Percentiles rank a stretch among this genome's conserved stretches.
Conservation (phyloP, 1,139 yeast species). For the Scheffersomyces quercinus region DNA sequence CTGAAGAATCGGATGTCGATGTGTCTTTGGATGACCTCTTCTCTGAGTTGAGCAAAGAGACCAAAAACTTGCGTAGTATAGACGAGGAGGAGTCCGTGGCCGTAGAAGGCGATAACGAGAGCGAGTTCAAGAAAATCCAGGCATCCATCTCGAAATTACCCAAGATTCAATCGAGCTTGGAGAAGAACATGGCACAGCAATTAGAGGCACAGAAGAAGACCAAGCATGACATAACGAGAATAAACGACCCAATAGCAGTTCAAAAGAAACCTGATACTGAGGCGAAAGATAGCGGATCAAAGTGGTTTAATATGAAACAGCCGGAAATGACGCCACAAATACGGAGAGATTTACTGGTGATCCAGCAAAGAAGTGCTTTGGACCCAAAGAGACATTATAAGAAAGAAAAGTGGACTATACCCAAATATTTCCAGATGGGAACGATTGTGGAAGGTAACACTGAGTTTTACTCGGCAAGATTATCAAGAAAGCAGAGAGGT, state of each 20-base stretch:
- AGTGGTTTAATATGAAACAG: conserved; percentile 85
- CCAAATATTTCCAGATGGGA: conserved; percentile 86
- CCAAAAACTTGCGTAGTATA: conserved; percentile 6
- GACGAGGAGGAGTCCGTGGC: conserved; percentile 4
- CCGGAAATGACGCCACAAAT: conserved; percentile 74
- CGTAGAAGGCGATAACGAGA: conserved; percentile 7
- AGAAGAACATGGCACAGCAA: conserved; percentile 18
- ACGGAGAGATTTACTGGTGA: conserved; percentile 73
- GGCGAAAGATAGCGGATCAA: conserved; percentile 44
- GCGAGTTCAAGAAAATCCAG: conserved; percentile 29
- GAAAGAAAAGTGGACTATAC: conserved; percentile 78
- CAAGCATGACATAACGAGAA: conserved; percentile 25
- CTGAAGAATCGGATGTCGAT: conserved; percentile 1
- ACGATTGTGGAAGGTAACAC: conserved; percentile 81
- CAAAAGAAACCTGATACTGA: conserved; percentile 14
- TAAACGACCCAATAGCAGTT: conserved; percentile 53
- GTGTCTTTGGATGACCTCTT: conserved; percentile 15
- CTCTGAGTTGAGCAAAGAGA: conserved; percentile 12
- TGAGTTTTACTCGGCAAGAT: conserved; percentile 73
- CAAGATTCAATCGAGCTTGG: conserved; percentile 33
- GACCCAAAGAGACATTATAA: conserved; percentile 96
- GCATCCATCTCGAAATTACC: conserved; percentile 34
- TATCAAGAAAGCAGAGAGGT: conserved; percentile 72
- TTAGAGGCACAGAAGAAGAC: conserved; percentile 9
- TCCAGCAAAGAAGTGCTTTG: conserved; percentile 84